phyloP scores from a whole-genome alignment of 768 basidiomycete genomes.

The Hysterangium stoloniferum region DNA sequence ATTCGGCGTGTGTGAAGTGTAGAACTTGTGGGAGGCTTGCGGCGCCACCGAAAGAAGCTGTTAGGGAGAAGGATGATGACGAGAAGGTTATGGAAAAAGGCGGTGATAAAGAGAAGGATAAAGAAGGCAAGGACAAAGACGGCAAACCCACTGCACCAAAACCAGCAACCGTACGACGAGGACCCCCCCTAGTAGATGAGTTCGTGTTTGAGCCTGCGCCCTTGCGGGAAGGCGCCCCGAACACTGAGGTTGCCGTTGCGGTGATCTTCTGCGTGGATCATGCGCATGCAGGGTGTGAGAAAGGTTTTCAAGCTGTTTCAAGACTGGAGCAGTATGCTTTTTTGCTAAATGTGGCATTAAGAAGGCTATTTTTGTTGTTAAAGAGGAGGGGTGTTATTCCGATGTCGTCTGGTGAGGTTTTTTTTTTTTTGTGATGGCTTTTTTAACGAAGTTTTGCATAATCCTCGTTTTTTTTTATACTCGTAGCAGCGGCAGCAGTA shows the following conservation, averaged over 20 bases:
- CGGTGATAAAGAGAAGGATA: too few relatives aligned
- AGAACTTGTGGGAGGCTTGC: slow-evolving; percentile 72
- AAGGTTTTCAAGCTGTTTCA: slow-evolving; percentile 87
- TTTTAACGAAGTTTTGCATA: not conserved
- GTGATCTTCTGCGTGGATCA: slow-evolving; percentile 75
- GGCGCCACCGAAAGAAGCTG: slow-evolving; percentile 46
- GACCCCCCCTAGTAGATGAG: slow-evolving; percentile 70
- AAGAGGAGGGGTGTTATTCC: slow-evolving; percentile 88
- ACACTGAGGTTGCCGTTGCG: slow-evolving; percentile 17
- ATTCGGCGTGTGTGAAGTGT: slow-evolving; percentile 90
- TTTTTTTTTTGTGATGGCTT: too few relatives aligned
- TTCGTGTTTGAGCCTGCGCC: slow-evolving; percentile 76
- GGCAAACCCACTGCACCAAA: slow-evolving; percentile 31
- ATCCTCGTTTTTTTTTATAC: not conserved
- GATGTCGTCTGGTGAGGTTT: slow-evolving; percentile 72
- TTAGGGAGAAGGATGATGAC: slow-evolving; percentile 26
- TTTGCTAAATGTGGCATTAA: slow-evolving; percentile 88
- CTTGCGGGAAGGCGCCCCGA: slow-evolving; percentile 55
- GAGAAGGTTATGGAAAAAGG: slow-evolving; percentile 27
- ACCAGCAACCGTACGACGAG: slow-evolving; percentile 55
- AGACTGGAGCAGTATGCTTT: slow-evolving; percentile 97
- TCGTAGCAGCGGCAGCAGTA: slow-evolving; percentile 21
- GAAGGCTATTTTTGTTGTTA: slow-evolving; percentile 79
- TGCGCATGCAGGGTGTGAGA: slow-evolving; percentile 53
- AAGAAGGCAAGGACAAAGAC: slow-evolving; percentile 24